Evolutionary conservation across 1,139 yeast genomes (phyloP), one percentile per base, ranked within the genome.

Genomic region (Hyphopichia wangnamkhiaoensis): DNA sequence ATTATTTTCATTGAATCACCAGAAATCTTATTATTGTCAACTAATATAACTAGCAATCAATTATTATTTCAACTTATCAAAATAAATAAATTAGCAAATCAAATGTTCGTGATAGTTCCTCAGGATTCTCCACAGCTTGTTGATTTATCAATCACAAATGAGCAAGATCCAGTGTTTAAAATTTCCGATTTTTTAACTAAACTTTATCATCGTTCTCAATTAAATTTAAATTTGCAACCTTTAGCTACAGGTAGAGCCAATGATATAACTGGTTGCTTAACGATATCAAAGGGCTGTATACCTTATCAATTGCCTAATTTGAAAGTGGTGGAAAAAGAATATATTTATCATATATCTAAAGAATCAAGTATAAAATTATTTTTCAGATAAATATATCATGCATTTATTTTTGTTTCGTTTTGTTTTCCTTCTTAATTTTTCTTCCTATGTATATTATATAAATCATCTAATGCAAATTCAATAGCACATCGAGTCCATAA

Each of bases 401-500:
- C 15, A 20, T 14, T 13, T 19, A 31, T 26, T 28, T 15, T 21
- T 15, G 19, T 26, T 6, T 21, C 4, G 15, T 19, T 25, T 20
- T 30, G 18, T 41, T 37, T 38, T 51, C 15, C 34, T 38, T 35
- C 17, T 34, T 33, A 46, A 30, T 48, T 47, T 40, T 50, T 60
- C 49, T 71, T 71, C 46, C 74, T 63, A 55, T 76, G 74, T 46
- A 74, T 62, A 59, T 74, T 77, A 56, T 82, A 80, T 51, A 83
- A 72, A 57, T 84, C 90, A 58, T 91, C 96, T 42, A 93, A 70
- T 24, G 91, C 86, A 65, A 86, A 87, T 64, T 93, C 99, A 42
- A 91, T 85, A 1, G 93, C 81, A 54, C 97, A 88, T 39, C 99
- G 70, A 0, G 96, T 86, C 81, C 91, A 84, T 32, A 94, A 69